Percentiles rank a stretch among this genome's conserved stretches.
Conservation (phyloP, 768 basidiomycete species). For the Pleurotus ostreatus region DNA sequence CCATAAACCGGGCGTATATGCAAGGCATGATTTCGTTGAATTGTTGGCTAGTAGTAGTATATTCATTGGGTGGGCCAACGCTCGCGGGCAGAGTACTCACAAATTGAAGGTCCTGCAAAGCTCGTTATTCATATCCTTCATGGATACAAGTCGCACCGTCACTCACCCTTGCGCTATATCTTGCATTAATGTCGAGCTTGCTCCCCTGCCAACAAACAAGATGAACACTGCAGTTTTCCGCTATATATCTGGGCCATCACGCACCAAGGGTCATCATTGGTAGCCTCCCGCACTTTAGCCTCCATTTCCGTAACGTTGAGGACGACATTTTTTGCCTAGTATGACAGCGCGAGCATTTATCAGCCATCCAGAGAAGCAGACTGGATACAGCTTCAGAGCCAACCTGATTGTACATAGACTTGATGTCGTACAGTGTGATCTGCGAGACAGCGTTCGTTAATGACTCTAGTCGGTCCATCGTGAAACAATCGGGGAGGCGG, state of each 20-base stretch:
- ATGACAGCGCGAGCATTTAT: not conserved
- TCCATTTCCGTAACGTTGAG: conserved; percentile 97
- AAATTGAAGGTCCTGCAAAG: conserved; percentile 88
- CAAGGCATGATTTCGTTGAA: conserved; percentile 99
- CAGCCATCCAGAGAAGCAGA: conserved; percentile 9
- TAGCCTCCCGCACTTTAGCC: conserved; percentile 93
- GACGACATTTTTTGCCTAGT: conserved; percentile 91
- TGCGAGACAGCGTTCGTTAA: conserved; percentile 74
- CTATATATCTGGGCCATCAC: conserved; percentile 18
- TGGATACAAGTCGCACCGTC: not conserved
- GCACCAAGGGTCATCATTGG: conserved; percentile 97
- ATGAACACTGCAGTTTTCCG: not conserved
- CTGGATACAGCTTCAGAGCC: conserved; percentile 8
- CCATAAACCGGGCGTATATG: conserved; percentile 93
- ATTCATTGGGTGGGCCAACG: conserved; percentile 7
- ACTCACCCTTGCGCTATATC: conserved; percentile 95
- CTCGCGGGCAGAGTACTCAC: conserved; percentile 41
- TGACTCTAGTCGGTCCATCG: conserved; percentile 78
- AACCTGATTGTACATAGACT: conserved; percentile 92
- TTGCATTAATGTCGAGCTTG: conserved; percentile 96
- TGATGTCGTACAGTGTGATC: conserved; percentile 90
- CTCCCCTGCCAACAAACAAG: conserved; percentile 62
- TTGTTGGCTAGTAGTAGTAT: conserved; percentile 67
- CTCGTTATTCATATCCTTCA: not conserved
- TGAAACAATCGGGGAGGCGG: conserved; percentile 5